phyloP scores from a whole-genome alignment of 352 stramenopile genomes.

The Phytopythium mirpurense region DNA sequence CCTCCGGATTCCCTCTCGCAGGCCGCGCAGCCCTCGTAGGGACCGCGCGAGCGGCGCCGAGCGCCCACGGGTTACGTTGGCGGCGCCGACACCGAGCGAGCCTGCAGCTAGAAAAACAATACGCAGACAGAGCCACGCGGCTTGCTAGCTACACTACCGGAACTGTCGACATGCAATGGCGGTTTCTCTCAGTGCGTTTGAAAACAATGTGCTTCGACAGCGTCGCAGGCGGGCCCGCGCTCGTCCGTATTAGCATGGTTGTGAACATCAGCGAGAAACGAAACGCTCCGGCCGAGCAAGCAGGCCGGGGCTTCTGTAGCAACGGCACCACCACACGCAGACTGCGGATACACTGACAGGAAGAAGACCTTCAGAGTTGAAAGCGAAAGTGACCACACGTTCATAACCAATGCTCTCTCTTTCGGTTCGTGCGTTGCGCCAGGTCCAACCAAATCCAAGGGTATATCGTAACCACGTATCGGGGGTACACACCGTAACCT shows the following conservation, averaged over 20 bases:
- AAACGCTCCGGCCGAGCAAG: too few relatives aligned
- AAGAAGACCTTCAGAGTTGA: too few relatives aligned
- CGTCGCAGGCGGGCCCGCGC: slow-evolving; percentile 13
- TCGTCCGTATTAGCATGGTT: slow-evolving; percentile 83
- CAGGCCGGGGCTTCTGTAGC: too few relatives aligned
- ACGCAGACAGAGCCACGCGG: not conserved
- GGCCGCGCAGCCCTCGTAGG: slow-evolving; percentile 26
- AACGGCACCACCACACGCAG: too few relatives aligned
- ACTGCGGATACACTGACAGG: too few relatives aligned
- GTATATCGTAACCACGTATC: too few relatives aligned
- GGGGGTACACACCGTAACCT: too few relatives aligned
- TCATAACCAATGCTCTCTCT: too few relatives aligned
- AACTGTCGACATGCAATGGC: not conserved
- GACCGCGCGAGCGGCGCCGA: slow-evolving; percentile 11
- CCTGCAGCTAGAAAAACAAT: slow-evolving; percentile 33
- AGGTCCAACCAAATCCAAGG: too few relatives aligned
- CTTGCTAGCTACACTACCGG: too few relatives aligned
- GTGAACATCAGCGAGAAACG: slow-evolving; percentile 48
- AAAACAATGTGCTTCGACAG: slow-evolving; percentile 74
- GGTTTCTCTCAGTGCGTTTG: slow-evolving; percentile 73
- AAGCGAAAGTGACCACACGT: too few relatives aligned
- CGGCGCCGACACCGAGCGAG: slow-evolving; percentile 50
- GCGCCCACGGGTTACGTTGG: slow-evolving; percentile 3
- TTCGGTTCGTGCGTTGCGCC: too few relatives aligned
- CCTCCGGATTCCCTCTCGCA: slow-evolving; percentile 41